These are phyloP conservation scores for Globisporangium orthogonon DNA, from an alignment of 352 stramenopile genomes.

Conservation along the genomic window DNA sequence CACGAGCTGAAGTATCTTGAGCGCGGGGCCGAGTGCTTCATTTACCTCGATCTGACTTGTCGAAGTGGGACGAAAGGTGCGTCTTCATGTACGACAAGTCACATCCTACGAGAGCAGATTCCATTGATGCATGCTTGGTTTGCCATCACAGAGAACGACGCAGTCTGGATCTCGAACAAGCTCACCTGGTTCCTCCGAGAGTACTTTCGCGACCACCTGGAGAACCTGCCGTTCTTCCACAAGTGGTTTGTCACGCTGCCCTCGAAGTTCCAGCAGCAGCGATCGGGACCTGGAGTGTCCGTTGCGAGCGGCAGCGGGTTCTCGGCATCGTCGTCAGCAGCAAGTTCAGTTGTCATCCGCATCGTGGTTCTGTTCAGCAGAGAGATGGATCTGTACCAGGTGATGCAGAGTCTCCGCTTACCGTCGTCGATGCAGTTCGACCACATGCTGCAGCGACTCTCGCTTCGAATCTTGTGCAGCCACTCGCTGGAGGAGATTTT, in stretches of 20 bases:
- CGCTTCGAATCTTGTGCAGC: slow-evolving; percentile 5
- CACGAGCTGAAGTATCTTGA: slow-evolving; percentile 72
- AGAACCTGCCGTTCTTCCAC: slow-evolving; percentile 50
- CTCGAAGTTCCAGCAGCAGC: slow-evolving; percentile 44
- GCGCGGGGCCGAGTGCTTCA: slow-evolving; percentile 59
- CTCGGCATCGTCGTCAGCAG: slow-evolving; percentile 11
- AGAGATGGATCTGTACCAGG: slow-evolving; percentile 21
- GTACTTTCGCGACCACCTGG: slow-evolving; percentile 48
- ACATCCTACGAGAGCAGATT: background rate
- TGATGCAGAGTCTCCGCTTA: slow-evolving; percentile 16
- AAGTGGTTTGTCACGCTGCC: slow-evolving; percentile 60
- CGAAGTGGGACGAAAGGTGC: slow-evolving; percentile 47
- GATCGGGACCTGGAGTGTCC: slow-evolving; percentile 16
- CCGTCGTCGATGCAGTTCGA: slow-evolving; percentile 19
- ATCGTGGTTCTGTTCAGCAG: slow-evolving; percentile 62
- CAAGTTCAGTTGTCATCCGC: slow-evolving; percentile 29
- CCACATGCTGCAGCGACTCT: slow-evolving; percentile 12
- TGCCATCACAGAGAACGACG: slow-evolving; percentile 32
- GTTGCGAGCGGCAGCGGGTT: slow-evolving; percentile 7
- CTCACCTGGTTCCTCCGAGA: slow-evolving; percentile 54
- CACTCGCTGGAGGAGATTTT: slow-evolving; percentile 47
- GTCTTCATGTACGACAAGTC: background rate
- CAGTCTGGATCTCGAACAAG: slow-evolving; percentile 26
- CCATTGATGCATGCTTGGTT: background rate
- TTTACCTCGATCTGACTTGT: slow-evolving; percentile 54